These are phyloP conservation scores for Sugiyamaella floridensis DNA, from an alignment of 805 yeast genomes.

Conservation along the genomic window DNA sequence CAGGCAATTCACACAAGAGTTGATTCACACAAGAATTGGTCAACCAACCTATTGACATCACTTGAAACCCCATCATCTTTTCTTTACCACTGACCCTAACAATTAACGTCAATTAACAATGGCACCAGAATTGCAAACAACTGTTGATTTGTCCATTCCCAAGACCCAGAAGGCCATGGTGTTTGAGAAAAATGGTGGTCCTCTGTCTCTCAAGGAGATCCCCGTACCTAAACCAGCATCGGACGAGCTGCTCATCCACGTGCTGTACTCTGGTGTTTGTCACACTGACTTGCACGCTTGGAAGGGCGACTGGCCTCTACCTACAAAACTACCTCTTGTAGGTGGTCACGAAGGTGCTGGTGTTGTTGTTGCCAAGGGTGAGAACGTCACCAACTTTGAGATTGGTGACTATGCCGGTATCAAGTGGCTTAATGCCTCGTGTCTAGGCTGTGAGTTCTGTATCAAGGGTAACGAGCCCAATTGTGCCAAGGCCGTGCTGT, in stretches of 20 bases:
- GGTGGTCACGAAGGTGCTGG: slow-evolving; percentile 94
- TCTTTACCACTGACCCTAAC: no score
- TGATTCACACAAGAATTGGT: no score
- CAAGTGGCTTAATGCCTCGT: slow-evolving; percentile 77
- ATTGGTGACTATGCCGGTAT: slow-evolving; percentile 78
- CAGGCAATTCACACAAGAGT: no score
- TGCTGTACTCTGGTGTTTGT: slow-evolving; percentile 86
- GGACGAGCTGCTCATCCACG: slow-evolving; percentile 71
- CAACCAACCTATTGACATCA: no score
- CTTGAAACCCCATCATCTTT: no score
- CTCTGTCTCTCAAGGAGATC: slow-evolving; percentile 59
- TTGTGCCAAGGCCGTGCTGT: slow-evolving; percentile 61
- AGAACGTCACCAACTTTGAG: slow-evolving; percentile 59
- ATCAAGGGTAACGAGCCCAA: slow-evolving; percentile 58
- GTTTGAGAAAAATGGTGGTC: slow-evolving; percentile 60
- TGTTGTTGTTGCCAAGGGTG: slow-evolving; percentile 70
- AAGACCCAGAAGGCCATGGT: slow-evolving; percentile 63
- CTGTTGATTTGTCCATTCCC: slow-evolving; percentile 37
- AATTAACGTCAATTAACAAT: no score
- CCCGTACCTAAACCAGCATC: slow-evolving; percentile 76
- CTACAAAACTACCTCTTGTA: slow-evolving; percentile 64
- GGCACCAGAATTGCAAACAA: no score
- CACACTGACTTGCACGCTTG: slow-evolving; percentile 93
- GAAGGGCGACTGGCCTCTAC: slow-evolving; percentile 90
- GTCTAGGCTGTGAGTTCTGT: slow-evolving; percentile 73